A percentile compares a stretch with the other conserved stretches of the same genome.
phyloP scores from a whole-genome alignment of 176 grass and related monocot genomes.

The Musa schizocarpa region DNA sequence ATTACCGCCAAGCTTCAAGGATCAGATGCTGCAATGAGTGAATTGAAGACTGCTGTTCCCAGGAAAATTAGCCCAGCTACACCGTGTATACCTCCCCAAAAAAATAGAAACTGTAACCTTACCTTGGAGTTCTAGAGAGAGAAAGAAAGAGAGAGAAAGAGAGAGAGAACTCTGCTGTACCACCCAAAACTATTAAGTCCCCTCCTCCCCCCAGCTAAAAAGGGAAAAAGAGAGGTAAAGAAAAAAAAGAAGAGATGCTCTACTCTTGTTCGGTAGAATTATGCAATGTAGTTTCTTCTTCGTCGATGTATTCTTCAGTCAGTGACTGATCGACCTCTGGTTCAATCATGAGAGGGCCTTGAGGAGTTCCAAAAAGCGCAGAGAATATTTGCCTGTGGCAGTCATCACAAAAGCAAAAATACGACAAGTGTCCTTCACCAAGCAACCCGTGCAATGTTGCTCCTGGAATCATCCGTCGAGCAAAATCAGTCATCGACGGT shows the following conservation, averaged over 20 bases:
- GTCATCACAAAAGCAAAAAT: slow-evolving; percentile 83
- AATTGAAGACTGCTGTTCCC: no score
- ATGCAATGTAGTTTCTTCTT: slow-evolving; percentile 30
- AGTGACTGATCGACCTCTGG: slow-evolving; percentile 13
- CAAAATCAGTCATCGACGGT: slow-evolving; percentile 52
- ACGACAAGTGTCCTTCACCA: slow-evolving; percentile 88
- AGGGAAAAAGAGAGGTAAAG: no score
- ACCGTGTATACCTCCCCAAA: no score
- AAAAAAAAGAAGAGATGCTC: background rate
- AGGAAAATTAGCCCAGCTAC: no score
- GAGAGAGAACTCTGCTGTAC: no score
- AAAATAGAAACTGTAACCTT: no score
- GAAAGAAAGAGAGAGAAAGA: no score
- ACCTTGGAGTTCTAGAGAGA: no score
- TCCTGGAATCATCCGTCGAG: slow-evolving; percentile 52
- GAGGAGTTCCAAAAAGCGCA: slow-evolving; percentile 78
- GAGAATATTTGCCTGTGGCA: slow-evolving; percentile 95
- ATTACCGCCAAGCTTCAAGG: no score
- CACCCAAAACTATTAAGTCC: no score
- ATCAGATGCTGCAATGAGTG: no score
- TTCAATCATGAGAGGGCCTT: slow-evolving; percentile 38
- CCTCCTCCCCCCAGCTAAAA: no score
- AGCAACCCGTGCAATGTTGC: slow-evolving; percentile 72
- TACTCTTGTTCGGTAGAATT: slow-evolving; percentile 39
- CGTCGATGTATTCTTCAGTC: slow-evolving; percentile 19